These are phyloP conservation scores for Pyrenochaeta sp. DNA, from an alignment of 2,329 filamentous ascomycete genomes.

Conservation along the genomic window DNA sequence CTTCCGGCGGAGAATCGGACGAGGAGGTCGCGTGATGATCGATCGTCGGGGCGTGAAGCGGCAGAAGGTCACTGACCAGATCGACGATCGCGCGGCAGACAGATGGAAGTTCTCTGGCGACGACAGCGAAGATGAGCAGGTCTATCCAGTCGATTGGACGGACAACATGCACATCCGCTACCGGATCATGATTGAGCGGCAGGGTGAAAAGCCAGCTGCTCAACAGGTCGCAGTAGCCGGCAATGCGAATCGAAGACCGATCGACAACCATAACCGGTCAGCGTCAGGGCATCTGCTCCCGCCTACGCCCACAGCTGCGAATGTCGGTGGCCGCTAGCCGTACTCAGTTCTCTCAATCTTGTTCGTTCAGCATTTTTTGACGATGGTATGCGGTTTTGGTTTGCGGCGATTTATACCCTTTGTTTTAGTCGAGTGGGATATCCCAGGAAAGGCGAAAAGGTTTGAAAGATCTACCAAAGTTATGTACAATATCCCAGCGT, in stretches of 20 bases:
- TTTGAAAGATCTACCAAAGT: constrained; percentile 28
- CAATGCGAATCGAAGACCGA: constrained; percentile 34
- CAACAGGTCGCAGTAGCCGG: constrained; percentile 31
- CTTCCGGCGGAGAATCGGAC: constrained; percentile 84
- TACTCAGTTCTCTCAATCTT: neutral
- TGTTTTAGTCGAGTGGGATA: constrained; percentile 32
- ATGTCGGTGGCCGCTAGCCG: constrained; percentile 19
- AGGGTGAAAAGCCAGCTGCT: constrained; percentile 48
- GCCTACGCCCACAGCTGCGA: constrained; percentile 36
- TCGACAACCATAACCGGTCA: constrained; percentile 48
- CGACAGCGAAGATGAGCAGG: constrained; percentile 77
- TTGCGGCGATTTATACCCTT: constrained; percentile 44
- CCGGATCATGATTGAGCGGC: constrained; percentile 59
- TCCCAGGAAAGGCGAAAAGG: constrained; percentile 10
- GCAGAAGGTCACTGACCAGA: constrained; percentile 42
- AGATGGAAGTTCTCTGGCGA: constrained; percentile 87
- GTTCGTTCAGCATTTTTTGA: constrained; percentile 24
- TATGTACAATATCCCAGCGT: constrained; percentile 32
- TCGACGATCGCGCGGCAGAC: constrained; percentile 47
- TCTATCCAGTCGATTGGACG: constrained; percentile 78
- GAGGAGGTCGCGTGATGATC: constrained; percentile 85
- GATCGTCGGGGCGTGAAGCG: constrained; percentile 78
- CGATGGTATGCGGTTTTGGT: constrained; percentile 27
- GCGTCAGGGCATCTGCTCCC: constrained; percentile 47
- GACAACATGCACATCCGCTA: constrained; percentile 66